phyloP scores from a whole-genome alignment of 2,329 filamentous ascomycete species.

The Exophiala spinifera region DNA sequence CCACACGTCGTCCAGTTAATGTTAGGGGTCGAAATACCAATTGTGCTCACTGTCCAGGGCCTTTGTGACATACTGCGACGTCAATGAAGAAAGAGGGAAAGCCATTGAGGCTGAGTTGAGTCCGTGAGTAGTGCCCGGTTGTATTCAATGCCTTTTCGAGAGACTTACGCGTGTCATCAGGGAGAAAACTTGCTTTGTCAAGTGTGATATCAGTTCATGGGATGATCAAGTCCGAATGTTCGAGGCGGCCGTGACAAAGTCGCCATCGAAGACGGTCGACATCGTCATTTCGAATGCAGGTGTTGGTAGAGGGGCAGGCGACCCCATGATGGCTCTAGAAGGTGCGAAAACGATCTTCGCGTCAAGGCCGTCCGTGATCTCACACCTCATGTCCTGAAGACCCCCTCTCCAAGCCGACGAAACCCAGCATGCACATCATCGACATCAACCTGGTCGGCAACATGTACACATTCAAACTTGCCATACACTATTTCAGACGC shows the following conservation, averaged over 20 bases:
- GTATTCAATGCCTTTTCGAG: not conserved
- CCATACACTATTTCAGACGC: slow-evolving; percentile 45
- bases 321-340: slow-evolving; percentile 15
- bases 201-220: slow-evolving; percentile 32
- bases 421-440: slow-evolving; percentile 19
- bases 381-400: slow-evolving; percentile 27
- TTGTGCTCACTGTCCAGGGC: slow-evolving; percentile 24
- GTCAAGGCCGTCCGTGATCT: not conserved
- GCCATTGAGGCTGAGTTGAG: slow-evolving; percentile 8
- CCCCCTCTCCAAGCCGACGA: slow-evolving; percentile 38
- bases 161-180: not conserved
- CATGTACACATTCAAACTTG: slow-evolving; percentile 48
- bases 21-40: not conserved
- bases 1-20: not conserved
- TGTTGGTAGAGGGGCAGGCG: slow-evolving; percentile 31
- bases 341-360: not conserved
- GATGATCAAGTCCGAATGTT: slow-evolving; percentile 44
- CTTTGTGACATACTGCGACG: slow-evolving; percentile 41
- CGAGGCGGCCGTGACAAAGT: slow-evolving; percentile 38
- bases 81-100: slow-evolving; percentile 14
- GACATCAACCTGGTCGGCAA: slow-evolving; percentile 30
- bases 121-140: slow-evolving; percentile 1
- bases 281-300: slow-evolving; percentile 52
- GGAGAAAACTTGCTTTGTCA: slow-evolving; percentile 3
- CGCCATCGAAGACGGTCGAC: slow-evolving; percentile 42